Evolutionary conservation across 345 rosid genomes (phyloP).

Genomic region (Syzygium aromaticum): DNA sequence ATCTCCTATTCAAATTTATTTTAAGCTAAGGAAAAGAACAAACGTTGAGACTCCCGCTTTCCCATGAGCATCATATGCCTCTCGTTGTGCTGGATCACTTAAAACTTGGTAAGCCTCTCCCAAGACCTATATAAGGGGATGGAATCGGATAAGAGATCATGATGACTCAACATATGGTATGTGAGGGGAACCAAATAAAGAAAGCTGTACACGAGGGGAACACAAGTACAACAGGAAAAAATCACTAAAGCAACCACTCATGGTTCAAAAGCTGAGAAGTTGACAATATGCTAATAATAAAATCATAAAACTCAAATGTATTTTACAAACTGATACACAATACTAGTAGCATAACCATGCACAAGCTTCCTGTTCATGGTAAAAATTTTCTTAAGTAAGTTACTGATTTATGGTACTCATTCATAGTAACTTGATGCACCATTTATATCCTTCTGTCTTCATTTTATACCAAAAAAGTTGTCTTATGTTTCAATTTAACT

Average conservation of each 20-base stretch:
- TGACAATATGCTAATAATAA: neutral
- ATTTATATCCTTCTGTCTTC: neutral
- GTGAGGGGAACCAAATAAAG: neutral
- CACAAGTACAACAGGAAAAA: neutral
- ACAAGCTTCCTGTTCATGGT: neutral
- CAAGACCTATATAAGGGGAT: conserved; percentile 43
- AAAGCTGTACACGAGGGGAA: neutral
- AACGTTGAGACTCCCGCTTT: conserved; percentile 95
- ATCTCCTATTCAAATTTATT: neutral
- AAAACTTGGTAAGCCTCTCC: conserved; percentile 98
- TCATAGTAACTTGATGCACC: neutral
- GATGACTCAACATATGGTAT: neutral
- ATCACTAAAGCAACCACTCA: neutral
- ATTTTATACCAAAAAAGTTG: neutral
- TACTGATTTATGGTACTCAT: neutral
- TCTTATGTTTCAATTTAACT: neutral
- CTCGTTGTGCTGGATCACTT: conserved; percentile 84
- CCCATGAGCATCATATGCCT: conserved; percentile 88
- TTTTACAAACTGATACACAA: neutral
- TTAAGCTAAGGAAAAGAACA: conserved; percentile 27
- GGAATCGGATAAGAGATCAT: neutral
- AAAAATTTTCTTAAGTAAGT: neutral
- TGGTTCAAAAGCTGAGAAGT: neutral
- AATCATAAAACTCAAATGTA: neutral
- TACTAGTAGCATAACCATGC: neutral